Percentiles rank a stretch among this genome's conserved stretches.
These are phyloP conservation scores for Gracilaria vermiculophylla DNA, from an alignment of 23 red algal species.

Conservation along the genomic window DNA sequence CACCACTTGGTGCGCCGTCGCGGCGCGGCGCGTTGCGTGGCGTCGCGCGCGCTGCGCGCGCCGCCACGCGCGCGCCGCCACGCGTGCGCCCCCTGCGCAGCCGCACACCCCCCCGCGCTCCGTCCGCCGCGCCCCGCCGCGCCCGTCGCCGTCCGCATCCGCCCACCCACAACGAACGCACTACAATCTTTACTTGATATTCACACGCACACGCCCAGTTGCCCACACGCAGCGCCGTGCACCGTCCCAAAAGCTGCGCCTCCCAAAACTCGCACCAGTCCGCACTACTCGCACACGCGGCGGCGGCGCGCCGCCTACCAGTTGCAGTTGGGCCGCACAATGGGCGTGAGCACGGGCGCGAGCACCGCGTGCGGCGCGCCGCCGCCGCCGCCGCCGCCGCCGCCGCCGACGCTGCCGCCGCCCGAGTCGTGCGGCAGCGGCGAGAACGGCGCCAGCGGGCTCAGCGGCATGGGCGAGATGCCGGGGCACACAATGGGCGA, in stretches of 20 bases:
- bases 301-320: neutral
- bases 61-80: neutral
- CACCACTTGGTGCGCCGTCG: too few relatives aligned
- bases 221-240: too few relatives aligned
- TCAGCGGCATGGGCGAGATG: slow-evolving; percentile 50
- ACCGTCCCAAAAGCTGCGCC: neutral
- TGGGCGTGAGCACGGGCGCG: slow-evolving; percentile 20
- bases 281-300: too few relatives aligned
- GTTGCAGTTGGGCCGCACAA: slow-evolving; percentile 23
- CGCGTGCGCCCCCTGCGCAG: too few relatives aligned
- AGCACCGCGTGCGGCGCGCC: neutral
- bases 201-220: neutral
- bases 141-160: too few relatives aligned
- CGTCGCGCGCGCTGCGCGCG: neutral
- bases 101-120: too few relatives aligned
- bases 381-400: too few relatives aligned
- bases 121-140: too few relatives aligned
- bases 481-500: slow-evolving; percentile 46
- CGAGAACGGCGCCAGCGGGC: slow-evolving; percentile 51
- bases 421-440: slow-evolving; percentile 30
- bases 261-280: neutral
- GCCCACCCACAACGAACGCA: neutral
- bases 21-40: too few relatives aligned
- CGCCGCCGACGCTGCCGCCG: neutral
- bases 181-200: slow-evolving; percentile 1